phyloP scores from a whole-genome alignment of 306 rosid genomes.

The Casuarina glauca region DNA sequence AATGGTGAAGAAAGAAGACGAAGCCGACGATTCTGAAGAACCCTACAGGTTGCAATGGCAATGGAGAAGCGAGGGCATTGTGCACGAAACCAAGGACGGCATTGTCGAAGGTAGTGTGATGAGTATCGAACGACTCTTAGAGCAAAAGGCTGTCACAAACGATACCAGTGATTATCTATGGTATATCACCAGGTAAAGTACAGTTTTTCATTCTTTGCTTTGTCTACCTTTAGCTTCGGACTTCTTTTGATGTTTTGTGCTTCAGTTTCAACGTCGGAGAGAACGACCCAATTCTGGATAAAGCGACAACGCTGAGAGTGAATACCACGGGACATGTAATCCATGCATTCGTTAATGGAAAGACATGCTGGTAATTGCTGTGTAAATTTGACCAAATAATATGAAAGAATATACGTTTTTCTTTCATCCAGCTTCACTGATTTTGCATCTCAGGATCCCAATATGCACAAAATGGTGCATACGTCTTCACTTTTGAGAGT shows the following conservation, averaged over 20 bases:
- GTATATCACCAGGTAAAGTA: slow-evolving; percentile 35
- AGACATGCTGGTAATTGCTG: slow-evolving; percentile 17
- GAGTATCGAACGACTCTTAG: slow-evolving; percentile 20
- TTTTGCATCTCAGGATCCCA: slow-evolving; percentile 28
- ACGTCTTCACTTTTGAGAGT: slow-evolving; percentile 22
- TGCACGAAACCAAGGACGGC: slow-evolving; percentile 2
- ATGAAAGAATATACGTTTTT: neutral
- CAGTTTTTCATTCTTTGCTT: neutral
- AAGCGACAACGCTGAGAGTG: slow-evolving; percentile 15
- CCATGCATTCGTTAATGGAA: slow-evolving; percentile 38
- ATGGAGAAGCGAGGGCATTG: slow-evolving; percentile 26
- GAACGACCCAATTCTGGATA: slow-evolving; percentile 11
- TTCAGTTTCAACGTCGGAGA: slow-evolving; percentile 6
- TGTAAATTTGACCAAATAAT: neutral
- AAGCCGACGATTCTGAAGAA: neutral
- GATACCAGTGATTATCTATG: slow-evolving; percentile 38
- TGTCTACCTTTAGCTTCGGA: too few relatives aligned
- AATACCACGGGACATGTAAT: slow-evolving; percentile 29
- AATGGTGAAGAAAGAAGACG: slow-evolving; percentile 13
- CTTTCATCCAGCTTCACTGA: neutral
- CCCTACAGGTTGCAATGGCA: slow-evolving; percentile 20
- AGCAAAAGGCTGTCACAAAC: slow-evolving; percentile 35
- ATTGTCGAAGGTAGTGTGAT: neutral
- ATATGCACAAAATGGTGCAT: slow-evolving; percentile 25
- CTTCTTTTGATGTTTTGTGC: neutral